Percentiles rank a stretch among this genome's conserved stretches.
Evolutionary conservation across 148 eudicot species (phyloP).

Genomic region (Nyssa sinensis): DNA sequence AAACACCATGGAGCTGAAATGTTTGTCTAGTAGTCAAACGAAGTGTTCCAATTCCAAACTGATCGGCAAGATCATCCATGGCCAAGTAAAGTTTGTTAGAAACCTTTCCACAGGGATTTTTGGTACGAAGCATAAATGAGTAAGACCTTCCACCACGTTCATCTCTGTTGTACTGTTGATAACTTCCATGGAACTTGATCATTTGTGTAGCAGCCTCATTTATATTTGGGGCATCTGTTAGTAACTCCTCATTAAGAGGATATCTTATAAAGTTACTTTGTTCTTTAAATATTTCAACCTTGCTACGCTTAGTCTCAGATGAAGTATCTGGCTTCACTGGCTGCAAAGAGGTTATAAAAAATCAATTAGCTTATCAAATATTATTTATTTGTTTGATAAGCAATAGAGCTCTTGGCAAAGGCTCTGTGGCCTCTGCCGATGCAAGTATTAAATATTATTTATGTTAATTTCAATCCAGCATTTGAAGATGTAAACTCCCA

Average conservation of each 20-base stretch:
- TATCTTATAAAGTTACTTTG: slow-evolving; percentile 92
- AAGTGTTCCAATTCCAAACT: slow-evolving; percentile 96
- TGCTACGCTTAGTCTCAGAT: slow-evolving; percentile 81
- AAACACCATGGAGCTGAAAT: slow-evolving; percentile 93
- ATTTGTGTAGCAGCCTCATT: slow-evolving; percentile 88
- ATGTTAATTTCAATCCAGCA: not conserved
- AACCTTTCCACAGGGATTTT: slow-evolving; percentile 95
- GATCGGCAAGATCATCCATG: slow-evolving; percentile 97
- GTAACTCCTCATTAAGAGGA: slow-evolving; percentile 88
- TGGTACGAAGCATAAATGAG: slow-evolving; percentile 99
- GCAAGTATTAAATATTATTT: not conserved
- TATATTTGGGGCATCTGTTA: slow-evolving; percentile 73
- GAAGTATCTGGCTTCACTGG: slow-evolving; percentile 76
- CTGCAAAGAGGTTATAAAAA: slow-evolving; percentile 40
- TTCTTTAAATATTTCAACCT: slow-evolving; percentile 93
- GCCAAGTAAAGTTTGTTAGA: slow-evolving; percentile 77
- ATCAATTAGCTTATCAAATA: not conserved
- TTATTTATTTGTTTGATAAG: not conserved
- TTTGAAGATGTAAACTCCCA: not conserved
- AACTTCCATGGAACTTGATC: slow-evolving; percentile 98
- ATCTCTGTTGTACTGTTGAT: slow-evolving; percentile 76
- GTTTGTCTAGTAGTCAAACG: slow-evolving; percentile 92
- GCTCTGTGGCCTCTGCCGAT: too few relatives aligned
- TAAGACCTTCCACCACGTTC: slow-evolving; percentile 77
- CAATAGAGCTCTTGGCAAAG: too few relatives aligned